Evolutionary conservation across 139 green algal species (phyloP).

Genomic region (Edaphochlamys debaryana): DNA sequence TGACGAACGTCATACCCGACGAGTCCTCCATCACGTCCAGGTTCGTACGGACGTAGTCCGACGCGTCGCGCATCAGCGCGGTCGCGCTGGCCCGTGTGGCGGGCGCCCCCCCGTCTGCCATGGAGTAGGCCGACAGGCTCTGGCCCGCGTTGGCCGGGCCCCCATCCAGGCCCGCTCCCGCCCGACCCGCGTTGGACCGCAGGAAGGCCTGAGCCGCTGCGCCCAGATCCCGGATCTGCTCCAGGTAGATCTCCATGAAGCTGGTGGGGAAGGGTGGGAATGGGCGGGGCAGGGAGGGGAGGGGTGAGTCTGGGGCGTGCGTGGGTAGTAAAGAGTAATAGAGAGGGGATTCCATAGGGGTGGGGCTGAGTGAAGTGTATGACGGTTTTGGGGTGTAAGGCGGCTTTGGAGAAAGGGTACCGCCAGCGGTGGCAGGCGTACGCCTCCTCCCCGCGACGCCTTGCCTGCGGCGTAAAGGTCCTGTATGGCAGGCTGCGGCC

Average conservation of each 20-base stretch:
- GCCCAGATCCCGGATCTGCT: slow-evolving; percentile 51
- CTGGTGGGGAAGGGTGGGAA: not conserved
- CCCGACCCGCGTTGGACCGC: not conserved
- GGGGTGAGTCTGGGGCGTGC: not conserved
- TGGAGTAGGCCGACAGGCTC: not conserved
- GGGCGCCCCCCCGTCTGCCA: not conserved
- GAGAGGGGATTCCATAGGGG: too few relatives aligned
- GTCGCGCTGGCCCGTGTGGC: not conserved
- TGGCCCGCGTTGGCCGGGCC: not conserved
- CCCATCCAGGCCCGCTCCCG: not conserved
- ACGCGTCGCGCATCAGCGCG: slow-evolving; percentile 9
- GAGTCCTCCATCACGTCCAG: slow-evolving; percentile 65
- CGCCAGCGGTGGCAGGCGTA: too few relatives aligned
- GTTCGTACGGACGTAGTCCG: slow-evolving; percentile 39
- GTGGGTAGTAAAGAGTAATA: too few relatives aligned
- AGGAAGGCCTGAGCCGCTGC: slow-evolving; percentile 21
- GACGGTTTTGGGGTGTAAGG: too few relatives aligned
- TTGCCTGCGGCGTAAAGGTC: too few relatives aligned
- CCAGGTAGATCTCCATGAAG: slow-evolving; percentile 67
- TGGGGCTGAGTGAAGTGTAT: too few relatives aligned
- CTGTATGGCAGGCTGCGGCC: too few relatives aligned
- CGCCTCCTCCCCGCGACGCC: too few relatives aligned
- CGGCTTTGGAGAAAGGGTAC: too few relatives aligned
- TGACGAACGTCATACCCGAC: slow-evolving; percentile 49
- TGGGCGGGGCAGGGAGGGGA: not conserved